Evolutionary conservation across 108 stramenopile species (phyloP), one percentile per base, ranked within the genome.

Genomic region (Fragilariopsis cylindrus): DNA sequence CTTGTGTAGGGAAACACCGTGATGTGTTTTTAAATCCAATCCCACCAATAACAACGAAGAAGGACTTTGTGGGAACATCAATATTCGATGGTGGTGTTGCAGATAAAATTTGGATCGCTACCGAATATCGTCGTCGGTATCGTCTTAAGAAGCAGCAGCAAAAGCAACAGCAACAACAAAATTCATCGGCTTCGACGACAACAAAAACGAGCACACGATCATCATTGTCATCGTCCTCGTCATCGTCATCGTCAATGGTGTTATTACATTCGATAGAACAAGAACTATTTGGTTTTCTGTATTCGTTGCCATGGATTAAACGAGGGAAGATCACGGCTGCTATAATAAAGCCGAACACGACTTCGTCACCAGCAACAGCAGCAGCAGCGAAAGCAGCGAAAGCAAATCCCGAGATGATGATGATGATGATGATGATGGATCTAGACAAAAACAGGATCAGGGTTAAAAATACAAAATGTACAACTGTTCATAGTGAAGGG

Each of bases 231-330:
- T n/a, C n/a, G n/a, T 54, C 53, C 2, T 54, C 53, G n/a, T 54
- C 53, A 1, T 54, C 15, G n/a, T n/a, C 60, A 62, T n/a, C 19
- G 19, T 40, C 13, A 0, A 7, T 43, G 65, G 15, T 65, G 19
- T 2, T n/a, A n/a, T 43, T 65, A 7, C 46, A 43, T 43, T 8
- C 7, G 48, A 7, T 4, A 4, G 52, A 54, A 54, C 49, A 54
- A 5, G 68, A 40, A n/a, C 30, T 69, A 7, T 4, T 19, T 5
- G 62, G 62, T 16, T 63, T 63, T 45, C 43, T 63, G 0, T 40
- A 7, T 6, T 63, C 62, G 7, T 44, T 63, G 11, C 62, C 62
- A 8, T 63, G 62, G 62, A 40, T 63, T 5, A 45, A 45, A 63
- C 45, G 43, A 43, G 62, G 62, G 7, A 63, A 44, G 62, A 40